Conservation (phyloP, 768 basidiomycete genomes). For the Auriscalpium orientale region DNA sequence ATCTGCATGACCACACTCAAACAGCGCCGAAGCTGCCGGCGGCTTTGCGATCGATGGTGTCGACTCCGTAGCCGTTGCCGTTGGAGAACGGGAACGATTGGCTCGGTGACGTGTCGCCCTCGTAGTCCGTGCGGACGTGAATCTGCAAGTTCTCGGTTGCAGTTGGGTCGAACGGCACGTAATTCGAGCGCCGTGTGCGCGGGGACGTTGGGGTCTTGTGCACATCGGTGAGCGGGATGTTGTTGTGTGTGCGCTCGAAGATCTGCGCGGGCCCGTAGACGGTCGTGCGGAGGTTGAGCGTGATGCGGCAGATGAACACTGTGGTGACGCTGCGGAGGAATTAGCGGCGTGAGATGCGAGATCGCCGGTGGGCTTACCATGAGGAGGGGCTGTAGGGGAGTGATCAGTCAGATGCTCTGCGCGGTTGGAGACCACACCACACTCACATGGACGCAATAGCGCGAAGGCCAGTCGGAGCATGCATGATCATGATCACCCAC, state of each 20-base stretch:
- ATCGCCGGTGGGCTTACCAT: slow-evolving; percentile 1
- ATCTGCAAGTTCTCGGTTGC: slow-evolving; percentile 2
- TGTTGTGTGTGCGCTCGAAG: slow-evolving; percentile 2
- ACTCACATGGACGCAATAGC: slow-evolving; percentile 12
- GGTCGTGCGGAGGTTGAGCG: slow-evolving; percentile 12
- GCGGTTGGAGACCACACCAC: neutral
- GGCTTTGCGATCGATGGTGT: too few relatives aligned
- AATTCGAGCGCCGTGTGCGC: neutral
- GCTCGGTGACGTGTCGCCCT: neutral
- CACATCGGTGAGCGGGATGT: slow-evolving; percentile 5
- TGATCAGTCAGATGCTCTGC: neutral
- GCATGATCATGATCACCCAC: slow-evolving; percentile 15
- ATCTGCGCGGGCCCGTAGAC: slow-evolving; percentile 8
- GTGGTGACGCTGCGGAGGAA: slow-evolving; percentile 7
- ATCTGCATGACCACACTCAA: too few relatives aligned
- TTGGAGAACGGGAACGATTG: neutral
- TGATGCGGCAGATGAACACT: slow-evolving; percentile 14
- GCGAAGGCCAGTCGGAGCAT: slow-evolving; percentile 14
- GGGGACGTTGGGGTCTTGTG: neutral
- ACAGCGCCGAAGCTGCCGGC: too few relatives aligned
- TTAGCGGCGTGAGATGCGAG: neutral
- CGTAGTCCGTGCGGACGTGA: slow-evolving; percentile 4
- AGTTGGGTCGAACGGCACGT: neutral
- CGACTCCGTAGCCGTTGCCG: neutral
- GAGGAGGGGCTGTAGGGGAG: slow-evolving; percentile 7